Conservation (phyloP, 441 rosid species). For the Rhodomyrtus psidioides region DNA sequence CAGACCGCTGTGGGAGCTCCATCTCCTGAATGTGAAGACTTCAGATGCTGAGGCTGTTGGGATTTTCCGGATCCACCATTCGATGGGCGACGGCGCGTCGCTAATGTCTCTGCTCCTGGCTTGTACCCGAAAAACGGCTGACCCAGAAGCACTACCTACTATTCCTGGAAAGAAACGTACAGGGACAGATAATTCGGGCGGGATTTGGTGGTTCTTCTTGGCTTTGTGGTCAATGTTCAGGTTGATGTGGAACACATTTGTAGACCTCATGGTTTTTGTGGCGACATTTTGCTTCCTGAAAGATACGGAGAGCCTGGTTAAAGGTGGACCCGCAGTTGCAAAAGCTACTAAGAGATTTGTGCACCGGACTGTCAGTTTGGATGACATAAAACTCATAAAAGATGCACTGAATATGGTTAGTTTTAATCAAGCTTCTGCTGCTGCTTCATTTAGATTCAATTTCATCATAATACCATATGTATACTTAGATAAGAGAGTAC, state of each 20-base stretch:
- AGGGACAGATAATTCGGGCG: neutral
- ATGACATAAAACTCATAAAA: conserved; percentile 34
- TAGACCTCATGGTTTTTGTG: neutral
- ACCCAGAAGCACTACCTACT: conserved; percentile 6
- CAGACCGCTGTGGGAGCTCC: conserved; percentile 37
- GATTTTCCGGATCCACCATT: conserved; percentile 30
- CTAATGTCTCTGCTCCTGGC: conserved; percentile 29
- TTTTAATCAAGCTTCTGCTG: neutral
- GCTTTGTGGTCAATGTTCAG: neutral
- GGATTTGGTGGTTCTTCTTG: neutral
- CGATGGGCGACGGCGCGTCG: conserved; percentile 36
- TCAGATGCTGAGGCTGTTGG: conserved; percentile 24
- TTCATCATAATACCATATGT: neutral
- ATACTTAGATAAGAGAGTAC: neutral
- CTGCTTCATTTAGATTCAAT: neutral
- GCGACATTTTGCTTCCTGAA: conserved; percentile 6
- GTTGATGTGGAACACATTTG: conserved; percentile 5
- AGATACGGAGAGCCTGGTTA: conserved; percentile 8
- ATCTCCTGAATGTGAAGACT: conserved; percentile 26
- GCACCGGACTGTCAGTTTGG: conserved; percentile 21
- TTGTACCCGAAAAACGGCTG: neutral
- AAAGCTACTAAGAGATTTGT: conserved; percentile 9
- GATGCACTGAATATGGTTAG: conserved; percentile 19
- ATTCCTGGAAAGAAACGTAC: neutral
- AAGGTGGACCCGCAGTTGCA: neutral